Evolutionary conservation across 73 alveolate species (phyloP), one percentile per base, ranked within the genome.

Genomic region (Tetrahymena elliotti): DNA sequence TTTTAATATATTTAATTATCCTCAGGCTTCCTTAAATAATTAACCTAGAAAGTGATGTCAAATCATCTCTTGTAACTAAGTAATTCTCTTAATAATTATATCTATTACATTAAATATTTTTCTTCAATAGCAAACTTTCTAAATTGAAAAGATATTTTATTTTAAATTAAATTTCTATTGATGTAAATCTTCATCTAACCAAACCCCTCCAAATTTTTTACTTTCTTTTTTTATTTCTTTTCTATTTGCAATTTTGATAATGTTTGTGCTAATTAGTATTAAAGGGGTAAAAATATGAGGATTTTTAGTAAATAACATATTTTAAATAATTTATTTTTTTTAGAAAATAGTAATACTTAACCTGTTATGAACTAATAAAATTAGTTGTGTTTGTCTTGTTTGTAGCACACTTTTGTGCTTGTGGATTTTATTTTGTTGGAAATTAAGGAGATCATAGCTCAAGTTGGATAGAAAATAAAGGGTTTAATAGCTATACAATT

Each of bases 341-440:
- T 3, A 68, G 88, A 31, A 27, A 68, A 18, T 11, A 68, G 33
- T 22, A 68, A 31, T 68, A 68, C n/a, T 68, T 68, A 31, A 68
- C 88, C n/a, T 68, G 36, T 36, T 68, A 68, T 68, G 88, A 94
- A 37, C 68, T 94, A 24, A 38, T 94, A 83, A 94, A 94, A 83
- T 94, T 88, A 18, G 84, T 54, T 3, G 31, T 94, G 18, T 94
- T 83, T 35, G 53, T 94, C 33, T 31, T 94, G 36, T 94, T 94
- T 54, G 94, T 94, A 1, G 84, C 94, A 20, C 96, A 94, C 83
- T 94, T 38, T 33, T 94, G 96, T 38, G 96, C 96, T 5, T 94
- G 96, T 38, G 84, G 84, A 83, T 94, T 93, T 93, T 35, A 37
- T 27, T 94, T 34, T 15, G 37, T 94, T 20, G 96, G 96, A 22